Evolutionary conservation across 441 rosid species (phyloP).

Genomic region (Populus hybrid): DNA sequence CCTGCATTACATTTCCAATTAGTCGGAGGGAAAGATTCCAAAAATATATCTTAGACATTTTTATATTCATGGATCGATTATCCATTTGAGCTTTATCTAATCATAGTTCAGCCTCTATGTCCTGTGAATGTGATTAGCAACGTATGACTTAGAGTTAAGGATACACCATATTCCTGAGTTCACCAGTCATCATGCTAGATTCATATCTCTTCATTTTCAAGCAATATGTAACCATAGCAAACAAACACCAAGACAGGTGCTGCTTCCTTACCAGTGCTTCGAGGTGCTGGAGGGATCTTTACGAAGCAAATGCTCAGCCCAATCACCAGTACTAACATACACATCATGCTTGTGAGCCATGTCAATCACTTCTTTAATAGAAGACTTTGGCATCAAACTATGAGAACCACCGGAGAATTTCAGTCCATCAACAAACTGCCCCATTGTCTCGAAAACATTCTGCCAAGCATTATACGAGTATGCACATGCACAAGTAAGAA

Average conservation of each 20-base stretch:
- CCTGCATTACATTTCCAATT: not conserved
- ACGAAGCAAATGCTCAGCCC: slow-evolving; percentile 79
- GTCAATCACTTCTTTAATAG: slow-evolving; percentile 58
- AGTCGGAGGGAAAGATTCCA: not conserved
- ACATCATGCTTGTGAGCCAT: slow-evolving; percentile 79
- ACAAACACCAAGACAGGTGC: not conserved
- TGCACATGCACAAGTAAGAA: not conserved
- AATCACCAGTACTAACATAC: slow-evolving; percentile 87
- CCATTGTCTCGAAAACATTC: slow-evolving; percentile 85
- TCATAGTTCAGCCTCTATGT: not conserved
- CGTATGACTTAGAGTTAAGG: not conserved
- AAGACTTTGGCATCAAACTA: slow-evolving; percentile 75
- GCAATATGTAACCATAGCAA: not conserved
- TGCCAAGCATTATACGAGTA: slow-evolving; percentile 19
- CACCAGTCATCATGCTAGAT: not conserved
- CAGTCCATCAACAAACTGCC: slow-evolving; percentile 85
- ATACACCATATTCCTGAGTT: not conserved
- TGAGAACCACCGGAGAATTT: slow-evolving; percentile 87
- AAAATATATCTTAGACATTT: not conserved
- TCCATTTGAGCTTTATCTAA: not conserved
- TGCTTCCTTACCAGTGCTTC: not conserved
- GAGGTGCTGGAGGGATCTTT: slow-evolving; percentile 31
- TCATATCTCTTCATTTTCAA: not conserved
- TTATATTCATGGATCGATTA: not conserved
- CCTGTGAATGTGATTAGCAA: not conserved